Conservation (phyloP, 1,139 yeast genomes). For the Saccharomycopsis hybrid region DNA sequence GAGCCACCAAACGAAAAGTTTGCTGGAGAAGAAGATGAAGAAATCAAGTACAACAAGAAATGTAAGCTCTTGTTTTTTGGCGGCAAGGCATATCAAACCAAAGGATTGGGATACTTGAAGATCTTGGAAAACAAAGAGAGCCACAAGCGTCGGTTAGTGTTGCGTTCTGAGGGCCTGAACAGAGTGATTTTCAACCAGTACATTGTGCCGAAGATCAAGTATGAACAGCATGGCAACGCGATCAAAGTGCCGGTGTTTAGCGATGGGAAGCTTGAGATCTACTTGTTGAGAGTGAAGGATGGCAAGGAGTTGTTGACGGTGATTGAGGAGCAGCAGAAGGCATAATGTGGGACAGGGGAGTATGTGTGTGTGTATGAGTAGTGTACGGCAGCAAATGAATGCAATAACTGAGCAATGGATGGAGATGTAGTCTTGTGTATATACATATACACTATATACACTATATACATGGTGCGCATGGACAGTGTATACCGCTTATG, state of each 20-base stretch:
- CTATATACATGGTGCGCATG: too few species aligned
- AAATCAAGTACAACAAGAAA: constrained; percentile 53
- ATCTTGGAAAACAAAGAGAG: constrained; percentile 54
- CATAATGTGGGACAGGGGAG: too few species aligned
- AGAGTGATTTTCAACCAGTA: constrained; percentile 68
- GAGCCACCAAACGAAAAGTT: constrained; percentile 31
- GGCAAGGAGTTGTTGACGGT: constrained; percentile 35
- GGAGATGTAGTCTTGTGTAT: too few species aligned
- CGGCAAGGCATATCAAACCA: constrained; percentile 41
- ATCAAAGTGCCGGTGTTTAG: constrained; percentile 40
- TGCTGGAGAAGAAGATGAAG: constrained; percentile 88
- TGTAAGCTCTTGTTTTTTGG: constrained; percentile 63
- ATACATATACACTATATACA: too few species aligned
- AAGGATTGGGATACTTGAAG: constrained; percentile 81
- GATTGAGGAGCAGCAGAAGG: constrained; percentile 27
- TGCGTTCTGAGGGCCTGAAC: constrained; percentile 86
- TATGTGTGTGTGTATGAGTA: too few species aligned
- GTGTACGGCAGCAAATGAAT: too few species aligned
- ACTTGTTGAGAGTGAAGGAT: constrained; percentile 40
- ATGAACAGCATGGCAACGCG: constrained; percentile 51
- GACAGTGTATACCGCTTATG: too few species aligned
- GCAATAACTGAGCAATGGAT: too few species aligned
- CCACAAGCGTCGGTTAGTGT: constrained; percentile 59
- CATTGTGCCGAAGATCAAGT: constrained; percentile 46
- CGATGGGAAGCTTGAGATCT: constrained; percentile 33